Evolutionary conservation across 164 flowering plant species (phyloP).

Genomic region (Piper longum): DNA sequence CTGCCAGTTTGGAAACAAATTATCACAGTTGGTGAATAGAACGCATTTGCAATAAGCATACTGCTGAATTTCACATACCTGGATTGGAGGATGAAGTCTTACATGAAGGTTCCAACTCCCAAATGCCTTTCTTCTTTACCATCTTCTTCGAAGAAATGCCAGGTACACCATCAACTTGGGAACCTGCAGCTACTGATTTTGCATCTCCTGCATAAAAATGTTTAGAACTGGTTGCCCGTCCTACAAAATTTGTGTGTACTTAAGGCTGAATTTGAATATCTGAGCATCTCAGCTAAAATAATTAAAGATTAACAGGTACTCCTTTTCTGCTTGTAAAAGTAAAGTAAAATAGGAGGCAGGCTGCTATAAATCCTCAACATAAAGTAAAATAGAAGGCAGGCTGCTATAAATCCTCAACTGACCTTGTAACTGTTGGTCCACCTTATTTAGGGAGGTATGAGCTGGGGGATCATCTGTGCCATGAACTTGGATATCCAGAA

Average conservation of each 20-base stretch:
- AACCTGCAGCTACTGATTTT: neutral
- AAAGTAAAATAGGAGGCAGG: neutral
- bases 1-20: neutral
- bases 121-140: no score
- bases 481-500: slow-evolving; percentile 9
- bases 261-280: neutral
- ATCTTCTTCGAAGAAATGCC: neutral
- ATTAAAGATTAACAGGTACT: neutral
- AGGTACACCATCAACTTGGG: neutral
- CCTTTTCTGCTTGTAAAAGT: no score
- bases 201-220: neutral
- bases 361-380: neutral
- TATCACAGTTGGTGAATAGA: neutral
- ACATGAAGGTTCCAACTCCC: slow-evolving; percentile 3
- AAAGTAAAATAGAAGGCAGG: neutral
- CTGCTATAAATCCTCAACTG: slow-evolving; percentile 7
- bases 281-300: neutral
- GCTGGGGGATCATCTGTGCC: slow-evolving; percentile 2
- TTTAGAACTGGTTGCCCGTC: neutral
- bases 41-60: slow-evolving; percentile 1
- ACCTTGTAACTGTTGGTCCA: slow-evolving; percentile 5
- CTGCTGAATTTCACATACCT: slow-evolving; percentile 6
- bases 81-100: slow-evolving; percentile 10
- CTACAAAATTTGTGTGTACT: neutral
- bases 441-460: slow-evolving; percentile 8